Evolutionary conservation across 768 basidiomycete genomes (phyloP).

Genomic region (Candolleomyces efflorescens): DNA sequence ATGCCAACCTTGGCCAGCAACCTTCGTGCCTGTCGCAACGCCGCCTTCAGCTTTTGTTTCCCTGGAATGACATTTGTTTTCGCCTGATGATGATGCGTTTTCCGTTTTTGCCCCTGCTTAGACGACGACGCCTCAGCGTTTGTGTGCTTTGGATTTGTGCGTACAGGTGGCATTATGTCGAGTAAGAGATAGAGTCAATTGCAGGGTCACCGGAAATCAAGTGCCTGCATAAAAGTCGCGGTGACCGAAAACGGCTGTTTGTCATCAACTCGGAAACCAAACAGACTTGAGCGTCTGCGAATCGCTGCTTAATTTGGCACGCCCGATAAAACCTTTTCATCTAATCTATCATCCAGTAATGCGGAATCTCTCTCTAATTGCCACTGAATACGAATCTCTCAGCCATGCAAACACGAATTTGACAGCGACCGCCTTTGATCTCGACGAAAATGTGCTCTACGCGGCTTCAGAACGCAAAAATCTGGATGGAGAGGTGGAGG

Average conservation of each 20-base stretch:
- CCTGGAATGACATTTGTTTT: constrained; percentile 48
- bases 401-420: constrained; percentile 31
- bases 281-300: neutral
- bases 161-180: constrained; percentile 21
- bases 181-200: neutral
- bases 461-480: constrained; percentile 48
- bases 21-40: constrained; percentile 77
- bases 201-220: neutral
- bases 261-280: neutral
- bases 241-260: neutral
- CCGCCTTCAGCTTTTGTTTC: constrained; percentile 82
- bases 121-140: constrained; percentile 24
- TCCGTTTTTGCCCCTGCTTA: constrained; percentile 18
- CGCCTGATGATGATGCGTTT: constrained; percentile 17
- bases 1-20: constrained; percentile 69
- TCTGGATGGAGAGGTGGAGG: constrained; percentile 45
- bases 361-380: constrained; percentile 53
- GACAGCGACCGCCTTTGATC: constrained; percentile 50
- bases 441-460: constrained; percentile 60
- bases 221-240: neutral
- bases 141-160: constrained; percentile 15
- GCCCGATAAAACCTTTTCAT: neutral
- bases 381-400: constrained; percentile 18
- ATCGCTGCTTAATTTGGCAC: neutral
- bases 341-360: constrained; percentile 24